Base-by-base conservation (phyloP, 2,329 filamentous ascomycete genomes). In the Lasiodiplodia sp. region DNA sequence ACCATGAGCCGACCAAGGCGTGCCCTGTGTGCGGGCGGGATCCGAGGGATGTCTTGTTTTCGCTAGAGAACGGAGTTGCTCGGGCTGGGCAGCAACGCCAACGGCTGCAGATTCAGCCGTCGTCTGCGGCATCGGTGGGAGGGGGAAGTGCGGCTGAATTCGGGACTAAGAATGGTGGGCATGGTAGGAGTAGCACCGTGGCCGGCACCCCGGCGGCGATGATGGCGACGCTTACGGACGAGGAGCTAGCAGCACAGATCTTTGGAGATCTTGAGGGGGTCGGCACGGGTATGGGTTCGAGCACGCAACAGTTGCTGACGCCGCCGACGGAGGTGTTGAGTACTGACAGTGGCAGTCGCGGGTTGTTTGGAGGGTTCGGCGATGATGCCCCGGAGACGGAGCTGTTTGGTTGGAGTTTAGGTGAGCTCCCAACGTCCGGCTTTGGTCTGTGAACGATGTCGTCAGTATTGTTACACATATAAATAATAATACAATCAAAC, bases 1-100 rank as follows among this genome's bases (percentile, higher is more conserved):
- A 66, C 5, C 52, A 66, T 25, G 63, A n/a, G 21, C 63, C 63
- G 34, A 23, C 4, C 28, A 55, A 51, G 37, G 63, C 51, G 63
- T 66, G 63, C 25, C 60, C 60, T n/a, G 31, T 64, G 28, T 64
- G 60, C 28, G 60, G 60, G 28, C 16, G 31, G 10, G 60, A 64
- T 5, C 60, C 60, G n/a, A 25, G 1, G 51, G 63, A 18, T n/a
- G 51, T 49, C 16, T n/a, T 18, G 63, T 16, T 21, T 37, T 23
- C 11, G 38, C 16, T 37, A 18, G 18, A 10, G 44, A 47, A 23
- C 10, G 49, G 51, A 34, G 31, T 34, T 34, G 31, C 31, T 34
- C 31, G 31, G 31, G 8, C 31, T 11, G 31, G 63, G 23, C 23
- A 21, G 16, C 14, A 14, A 21, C 25, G 28, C 12, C 25, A 28